Conservation (phyloP, 2,329 filamentous ascomycete species). For the Pyrenochaeta sp. region DNA sequence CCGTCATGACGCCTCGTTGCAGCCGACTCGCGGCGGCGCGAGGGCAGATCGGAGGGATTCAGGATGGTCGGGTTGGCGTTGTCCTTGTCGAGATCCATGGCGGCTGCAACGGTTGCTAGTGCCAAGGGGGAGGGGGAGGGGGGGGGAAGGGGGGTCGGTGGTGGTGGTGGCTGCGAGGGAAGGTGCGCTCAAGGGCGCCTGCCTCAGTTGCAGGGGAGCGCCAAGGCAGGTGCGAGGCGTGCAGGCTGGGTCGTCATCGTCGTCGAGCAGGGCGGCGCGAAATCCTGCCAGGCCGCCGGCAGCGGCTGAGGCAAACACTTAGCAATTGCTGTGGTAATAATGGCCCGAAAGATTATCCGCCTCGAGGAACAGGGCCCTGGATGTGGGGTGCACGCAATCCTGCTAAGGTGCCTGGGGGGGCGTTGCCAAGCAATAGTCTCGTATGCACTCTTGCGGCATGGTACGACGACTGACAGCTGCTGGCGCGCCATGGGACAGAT, state of each 20-base stretch:
- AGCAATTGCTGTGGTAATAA: slow-evolving; percentile 26
- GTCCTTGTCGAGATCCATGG: slow-evolving; percentile 59
- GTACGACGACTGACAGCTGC: slow-evolving; percentile 23
- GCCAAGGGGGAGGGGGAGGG: slow-evolving; percentile 7
- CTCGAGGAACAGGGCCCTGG: slow-evolving; percentile 10
- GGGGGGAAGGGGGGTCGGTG: slow-evolving; percentile 1
- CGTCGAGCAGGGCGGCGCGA: no score
- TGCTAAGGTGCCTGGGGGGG: slow-evolving; percentile 4
- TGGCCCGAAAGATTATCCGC: slow-evolving; percentile 34
- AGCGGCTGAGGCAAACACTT: slow-evolving; percentile 11
- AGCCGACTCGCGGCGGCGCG: slow-evolving; percentile 65
- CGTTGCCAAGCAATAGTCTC: slow-evolving; percentile 17
- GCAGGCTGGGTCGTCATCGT: background rate
- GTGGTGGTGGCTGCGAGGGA: slow-evolving; percentile 8
- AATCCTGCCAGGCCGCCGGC: slow-evolving; percentile 10
- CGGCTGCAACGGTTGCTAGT: slow-evolving; percentile 12
- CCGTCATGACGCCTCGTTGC: slow-evolving; percentile 56
- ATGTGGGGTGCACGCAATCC: slow-evolving; percentile 27
- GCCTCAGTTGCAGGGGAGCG: slow-evolving; percentile 6
- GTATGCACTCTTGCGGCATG: slow-evolving; percentile 7
- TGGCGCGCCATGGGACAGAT: slow-evolving; percentile 16
- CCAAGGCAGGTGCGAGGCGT: background rate
- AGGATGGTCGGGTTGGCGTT: slow-evolving; percentile 96
- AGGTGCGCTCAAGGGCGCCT: slow-evolving; percentile 16
- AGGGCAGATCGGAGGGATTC: slow-evolving; percentile 86